These are phyloP conservation scores for Alternaria sp. DNA, from an alignment of 2,329 filamentous ascomycete genomes.

Conservation along the genomic window DNA sequence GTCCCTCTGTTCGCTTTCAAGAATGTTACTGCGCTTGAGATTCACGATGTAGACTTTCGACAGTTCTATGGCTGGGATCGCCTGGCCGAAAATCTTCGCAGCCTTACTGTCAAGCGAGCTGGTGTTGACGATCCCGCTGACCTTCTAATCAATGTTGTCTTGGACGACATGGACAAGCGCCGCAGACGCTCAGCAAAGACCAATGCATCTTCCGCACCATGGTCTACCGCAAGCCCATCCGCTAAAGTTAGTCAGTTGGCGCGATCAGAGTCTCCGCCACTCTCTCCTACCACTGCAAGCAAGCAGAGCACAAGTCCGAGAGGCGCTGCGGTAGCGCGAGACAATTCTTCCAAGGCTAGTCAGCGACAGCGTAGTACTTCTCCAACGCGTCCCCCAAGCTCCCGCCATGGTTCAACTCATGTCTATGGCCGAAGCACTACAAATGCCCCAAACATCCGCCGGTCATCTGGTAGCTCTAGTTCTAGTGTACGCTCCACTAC, in stretches of 20 bases:
- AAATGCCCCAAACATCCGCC: conserved; percentile 72
- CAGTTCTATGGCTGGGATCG: conserved; percentile 98
- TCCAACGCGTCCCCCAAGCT: conserved; percentile 77
- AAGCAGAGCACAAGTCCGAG: conserved; percentile 62
- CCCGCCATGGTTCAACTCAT: conserved; percentile 73
- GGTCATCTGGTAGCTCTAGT: conserved; percentile 93
- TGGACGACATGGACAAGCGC: conserved; percentile 96
- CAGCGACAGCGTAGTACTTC: conserved; percentile 77
- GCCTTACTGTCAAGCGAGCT: conserved; percentile 86
- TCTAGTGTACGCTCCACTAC: conserved; percentile 71
- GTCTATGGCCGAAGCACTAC: conserved; percentile 67
- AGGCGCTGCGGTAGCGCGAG: conserved; percentile 63
- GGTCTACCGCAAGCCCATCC: conserved; percentile 69
- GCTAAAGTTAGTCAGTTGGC: conserved; percentile 72
- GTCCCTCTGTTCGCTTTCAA: conserved; percentile 98
- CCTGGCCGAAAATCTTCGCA: conserved; percentile 88
- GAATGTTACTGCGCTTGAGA: conserved; percentile 91
- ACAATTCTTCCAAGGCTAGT: conserved; percentile 58
- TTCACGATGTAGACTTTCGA: conserved; percentile 94
- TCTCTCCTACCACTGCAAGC: conserved; percentile 48
- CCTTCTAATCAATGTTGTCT: conserved; percentile 87
- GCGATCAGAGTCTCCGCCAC: conserved; percentile 70
- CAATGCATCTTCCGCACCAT: conserved; percentile 78
- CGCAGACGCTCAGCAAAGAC: conserved; percentile 87
- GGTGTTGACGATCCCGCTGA: conserved; percentile 90